Percentiles rank a stretch among this genome's conserved stretches.
phyloP scores from a whole-genome alignment of 352 stramenopile genomes.

The Phytophthora pseudosyringae region DNA sequence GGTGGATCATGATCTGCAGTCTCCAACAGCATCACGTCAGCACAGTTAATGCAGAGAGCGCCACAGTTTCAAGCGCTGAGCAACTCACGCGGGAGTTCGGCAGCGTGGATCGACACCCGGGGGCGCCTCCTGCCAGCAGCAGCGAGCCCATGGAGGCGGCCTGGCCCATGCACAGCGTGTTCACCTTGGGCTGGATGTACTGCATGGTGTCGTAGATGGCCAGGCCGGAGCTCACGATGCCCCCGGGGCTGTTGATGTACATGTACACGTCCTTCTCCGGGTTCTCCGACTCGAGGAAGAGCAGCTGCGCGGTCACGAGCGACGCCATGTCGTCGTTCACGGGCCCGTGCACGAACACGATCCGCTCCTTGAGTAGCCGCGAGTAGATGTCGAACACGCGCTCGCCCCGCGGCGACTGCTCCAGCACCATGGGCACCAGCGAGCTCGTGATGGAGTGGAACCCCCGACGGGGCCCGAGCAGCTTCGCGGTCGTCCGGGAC shows the following conservation, averaged over 20 bases:
- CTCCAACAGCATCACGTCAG: conserved; percentile 13
- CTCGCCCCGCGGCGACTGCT: conserved; percentile 93
- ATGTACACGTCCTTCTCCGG: conserved; percentile 98
- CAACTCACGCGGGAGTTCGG: conserved; percentile 91
- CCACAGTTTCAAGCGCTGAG: neutral
- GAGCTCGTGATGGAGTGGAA: conserved; percentile 69
- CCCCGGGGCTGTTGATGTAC: conserved; percentile 99
- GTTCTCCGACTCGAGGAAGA: conserved; percentile 98
- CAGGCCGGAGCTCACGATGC: conserved; percentile 96
- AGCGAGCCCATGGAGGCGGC: conserved; percentile 97
- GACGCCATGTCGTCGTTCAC: conserved; percentile 91
- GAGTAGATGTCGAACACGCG: conserved; percentile 98
- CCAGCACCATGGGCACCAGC: conserved; percentile 94
- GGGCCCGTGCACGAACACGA: conserved; percentile 96
- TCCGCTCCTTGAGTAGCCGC: conserved; percentile 97
- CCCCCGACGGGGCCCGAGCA: conserved; percentile 39
- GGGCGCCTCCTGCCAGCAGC: conserved; percentile 92
- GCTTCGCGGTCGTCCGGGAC: conserved; percentile 14
- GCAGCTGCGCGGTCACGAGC: conserved; percentile 83
- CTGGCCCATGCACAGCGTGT: conserved; percentile 98
- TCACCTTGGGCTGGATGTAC: conserved; percentile 97
- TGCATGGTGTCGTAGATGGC: conserved; percentile 99
- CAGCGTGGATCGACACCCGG: conserved; percentile 92
- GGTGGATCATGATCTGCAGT: conserved; percentile 97
- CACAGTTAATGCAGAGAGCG: neutral